Percentiles rank a stretch among this genome's conserved stretches.
These are phyloP conservation scores for Cryptococcus neoformans DNA, from an alignment of 1,284 basidiomycete genomes.

Conservation along the genomic window DNA sequence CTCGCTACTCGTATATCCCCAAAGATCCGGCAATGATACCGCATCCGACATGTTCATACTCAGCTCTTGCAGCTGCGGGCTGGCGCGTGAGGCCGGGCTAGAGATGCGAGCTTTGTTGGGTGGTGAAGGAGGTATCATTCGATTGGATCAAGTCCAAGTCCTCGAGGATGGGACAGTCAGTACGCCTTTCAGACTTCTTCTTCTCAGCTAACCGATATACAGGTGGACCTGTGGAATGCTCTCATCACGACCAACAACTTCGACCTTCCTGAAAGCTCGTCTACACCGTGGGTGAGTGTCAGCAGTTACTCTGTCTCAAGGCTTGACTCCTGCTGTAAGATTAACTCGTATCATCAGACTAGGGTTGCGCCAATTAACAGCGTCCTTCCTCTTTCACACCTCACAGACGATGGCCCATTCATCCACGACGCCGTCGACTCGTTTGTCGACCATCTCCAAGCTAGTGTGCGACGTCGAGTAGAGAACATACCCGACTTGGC, in stretches of 20 bases:
- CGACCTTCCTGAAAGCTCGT: slow-evolving; percentile 6
- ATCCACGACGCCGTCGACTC: slow-evolving; percentile 16
- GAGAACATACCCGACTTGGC: slow-evolving; percentile 48
- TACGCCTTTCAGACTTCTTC: not conserved
- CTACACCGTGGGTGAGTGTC: slow-evolving; percentile 5
- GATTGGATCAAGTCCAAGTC: slow-evolving; percentile 14
- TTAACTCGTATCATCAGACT: slow-evolving; percentile 8
- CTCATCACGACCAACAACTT: not conserved
- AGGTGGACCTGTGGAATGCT: slow-evolving; percentile 10
- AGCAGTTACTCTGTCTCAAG: not conserved
- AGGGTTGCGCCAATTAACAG: slow-evolving; percentile 24
- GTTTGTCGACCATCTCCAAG: slow-evolving; percentile 45
- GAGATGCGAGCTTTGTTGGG: slow-evolving; percentile 34
- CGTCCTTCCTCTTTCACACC: slow-evolving; percentile 9
- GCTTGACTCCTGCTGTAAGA: not conserved
- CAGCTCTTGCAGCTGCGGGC: slow-evolving; percentile 24
- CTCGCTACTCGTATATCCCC: slow-evolving; percentile 64
- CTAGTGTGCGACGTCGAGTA: slow-evolving; percentile 50
- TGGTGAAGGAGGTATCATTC: slow-evolving; percentile 29
- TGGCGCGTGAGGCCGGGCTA: slow-evolving; percentile 15
- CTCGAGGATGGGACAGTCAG: not conserved
- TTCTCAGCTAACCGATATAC: too few species aligned
- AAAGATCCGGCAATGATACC: not conserved
- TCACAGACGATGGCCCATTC: not conserved
- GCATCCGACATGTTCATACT: slow-evolving; percentile 21